Evolutionary conservation across 2,329 filamentous ascomycete genomes (phyloP).

Genomic region (Sclerotiophoma versabilis): DNA sequence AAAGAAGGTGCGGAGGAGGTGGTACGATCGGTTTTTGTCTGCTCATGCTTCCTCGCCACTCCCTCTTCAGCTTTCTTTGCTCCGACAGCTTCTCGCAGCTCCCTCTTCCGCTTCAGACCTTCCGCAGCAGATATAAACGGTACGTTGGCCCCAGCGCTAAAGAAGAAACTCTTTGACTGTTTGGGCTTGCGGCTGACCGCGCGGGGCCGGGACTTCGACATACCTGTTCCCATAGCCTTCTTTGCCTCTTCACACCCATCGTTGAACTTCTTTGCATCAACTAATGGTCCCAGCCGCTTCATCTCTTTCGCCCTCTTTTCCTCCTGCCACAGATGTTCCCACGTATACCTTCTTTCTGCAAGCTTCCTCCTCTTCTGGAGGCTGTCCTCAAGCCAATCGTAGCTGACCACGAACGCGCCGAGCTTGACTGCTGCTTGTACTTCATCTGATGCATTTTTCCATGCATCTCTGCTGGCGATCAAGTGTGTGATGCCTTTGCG

Average conservation of each 20-base stretch:
- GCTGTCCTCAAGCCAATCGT: conserved; percentile 58
- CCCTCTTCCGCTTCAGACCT: conserved; percentile 31
- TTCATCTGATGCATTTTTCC: conserved; percentile 55
- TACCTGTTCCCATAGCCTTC: conserved; percentile 49
- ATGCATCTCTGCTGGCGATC: conserved; percentile 69
- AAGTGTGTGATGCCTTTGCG: conserved; percentile 72
- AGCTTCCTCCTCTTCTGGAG: conserved; percentile 48
- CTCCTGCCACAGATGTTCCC: conserved; percentile 33
- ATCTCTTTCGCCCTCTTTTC: conserved; percentile 44
- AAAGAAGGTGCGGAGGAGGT: neutral
- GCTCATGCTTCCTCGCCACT: conserved; percentile 8
- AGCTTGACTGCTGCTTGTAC: conserved; percentile 31
- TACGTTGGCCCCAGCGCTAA: conserved; percentile 13
- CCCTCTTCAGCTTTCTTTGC: conserved; percentile 18
- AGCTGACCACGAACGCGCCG: conserved; percentile 48
- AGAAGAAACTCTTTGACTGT: conserved; percentile 34
- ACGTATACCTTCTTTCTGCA: conserved; percentile 46
- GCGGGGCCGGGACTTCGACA: conserved; percentile 29
- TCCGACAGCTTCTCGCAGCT: conserved; percentile 26
- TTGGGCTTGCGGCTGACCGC: conserved; percentile 18
- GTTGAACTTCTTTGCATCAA: conserved; percentile 41
- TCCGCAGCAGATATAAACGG: conserved; percentile 29
- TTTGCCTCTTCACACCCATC: conserved; percentile 40
- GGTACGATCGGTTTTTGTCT: neutral
- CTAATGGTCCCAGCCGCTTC: conserved; percentile 32